A percentile compares a stretch with the other conserved stretches of the same genome.
Conservation (phyloP, 148 eudicot genomes). For the Beta vulgaris region DNA sequence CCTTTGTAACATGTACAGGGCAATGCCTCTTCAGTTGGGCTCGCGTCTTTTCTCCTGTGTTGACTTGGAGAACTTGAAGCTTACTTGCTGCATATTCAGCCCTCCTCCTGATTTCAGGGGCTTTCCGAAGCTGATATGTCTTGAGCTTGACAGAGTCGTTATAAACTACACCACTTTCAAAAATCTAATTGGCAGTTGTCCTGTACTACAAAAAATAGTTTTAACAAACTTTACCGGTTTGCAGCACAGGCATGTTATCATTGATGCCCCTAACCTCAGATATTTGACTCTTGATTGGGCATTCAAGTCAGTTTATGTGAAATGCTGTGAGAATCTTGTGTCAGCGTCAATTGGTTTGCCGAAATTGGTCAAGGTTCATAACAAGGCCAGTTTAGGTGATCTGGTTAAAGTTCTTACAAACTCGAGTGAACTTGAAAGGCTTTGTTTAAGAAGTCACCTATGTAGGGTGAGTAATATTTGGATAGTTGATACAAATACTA, state of each 20-base stretch:
- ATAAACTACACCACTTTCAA: neutral
- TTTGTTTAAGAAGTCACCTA: neutral
- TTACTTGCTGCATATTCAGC: neutral
- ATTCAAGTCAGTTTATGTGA: neutral
- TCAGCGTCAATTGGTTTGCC: neutral
- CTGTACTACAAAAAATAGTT: neutral
- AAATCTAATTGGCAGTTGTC: neutral
- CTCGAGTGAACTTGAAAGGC: neutral
- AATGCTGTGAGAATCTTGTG: neutral
- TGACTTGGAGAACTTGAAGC: neutral
- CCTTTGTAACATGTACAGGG: neutral
- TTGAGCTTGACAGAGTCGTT: neutral
- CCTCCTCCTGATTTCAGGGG: neutral
- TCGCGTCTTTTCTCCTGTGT: slow-evolving; percentile 2
- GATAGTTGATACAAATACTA: neutral
- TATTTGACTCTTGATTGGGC: neutral
- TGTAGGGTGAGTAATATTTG: neutral
- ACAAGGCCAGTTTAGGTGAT: neutral
- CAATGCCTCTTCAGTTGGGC: neutral
- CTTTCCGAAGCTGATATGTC: neutral
- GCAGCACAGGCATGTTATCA: neutral
- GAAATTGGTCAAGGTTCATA: neutral
- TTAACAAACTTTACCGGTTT: neutral
- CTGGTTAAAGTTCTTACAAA: neutral
- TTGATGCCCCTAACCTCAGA: slow-evolving; percentile 8